Evolutionary conservation across 306 rosid species (phyloP).

Genomic region (Rosa multiflora): DNA sequence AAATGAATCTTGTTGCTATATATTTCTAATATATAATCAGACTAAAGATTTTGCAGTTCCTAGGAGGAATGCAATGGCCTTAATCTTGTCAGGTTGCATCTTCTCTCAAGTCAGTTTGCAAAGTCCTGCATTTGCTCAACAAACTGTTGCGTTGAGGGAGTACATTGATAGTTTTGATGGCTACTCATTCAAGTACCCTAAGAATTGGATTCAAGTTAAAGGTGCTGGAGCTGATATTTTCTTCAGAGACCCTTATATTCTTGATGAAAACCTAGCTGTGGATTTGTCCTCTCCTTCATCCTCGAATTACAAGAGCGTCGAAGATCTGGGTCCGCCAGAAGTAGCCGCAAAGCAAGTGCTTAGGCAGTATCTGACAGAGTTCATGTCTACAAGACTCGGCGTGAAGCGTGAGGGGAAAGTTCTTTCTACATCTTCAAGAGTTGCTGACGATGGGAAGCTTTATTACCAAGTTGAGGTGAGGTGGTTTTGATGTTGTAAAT

Average conservation of each 20-base stretch:
- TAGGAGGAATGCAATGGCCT: constrained; percentile 75
- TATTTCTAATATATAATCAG: constrained; percentile 76
- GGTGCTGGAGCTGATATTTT: constrained; percentile 96
- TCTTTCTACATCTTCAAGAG: constrained; percentile 64
- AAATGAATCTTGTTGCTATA: neutral
- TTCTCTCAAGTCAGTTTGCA: constrained; percentile 37
- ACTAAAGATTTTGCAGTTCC: constrained; percentile 87
- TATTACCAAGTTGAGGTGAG: constrained; percentile 92
- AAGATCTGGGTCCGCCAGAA: constrained; percentile 81
- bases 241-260: constrained; percentile 91
- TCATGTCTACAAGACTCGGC: constrained; percentile 88
- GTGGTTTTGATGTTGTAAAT: constrained; percentile 20
- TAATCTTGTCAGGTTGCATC: constrained; percentile 63
- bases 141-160: constrained; percentile 53
- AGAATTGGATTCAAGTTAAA: constrained; percentile 85
- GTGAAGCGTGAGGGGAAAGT: constrained; percentile 78
- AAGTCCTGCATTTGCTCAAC: constrained; percentile 44
- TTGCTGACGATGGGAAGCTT: constrained; percentile 82
- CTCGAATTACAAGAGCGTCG: constrained; percentile 70
- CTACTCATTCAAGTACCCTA: constrained; percentile 75
- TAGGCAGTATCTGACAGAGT: constrained; percentile 81
- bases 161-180: constrained; percentile 87
- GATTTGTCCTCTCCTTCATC: constrained; percentile 94
- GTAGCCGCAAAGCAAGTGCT: constrained; percentile 82
- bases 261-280: constrained; percentile 82